Percentiles rank a stretch among this genome's conserved stretches.
Evolutionary conservation across 345 rosid genomes (phyloP).

Genomic region (Ricinus communis): DNA sequence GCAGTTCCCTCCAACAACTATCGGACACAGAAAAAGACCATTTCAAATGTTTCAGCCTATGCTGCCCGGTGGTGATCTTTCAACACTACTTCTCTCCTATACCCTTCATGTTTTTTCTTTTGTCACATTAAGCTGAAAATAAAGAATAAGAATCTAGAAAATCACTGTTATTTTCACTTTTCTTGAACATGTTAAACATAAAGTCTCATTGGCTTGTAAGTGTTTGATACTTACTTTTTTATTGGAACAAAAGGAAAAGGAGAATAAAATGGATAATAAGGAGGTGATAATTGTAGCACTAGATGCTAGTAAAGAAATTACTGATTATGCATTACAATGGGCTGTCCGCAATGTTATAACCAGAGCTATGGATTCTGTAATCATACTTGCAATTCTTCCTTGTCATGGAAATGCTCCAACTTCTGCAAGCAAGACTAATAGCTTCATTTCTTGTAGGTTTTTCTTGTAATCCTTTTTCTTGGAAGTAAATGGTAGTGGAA

Average conservation of each 20-base stretch:
- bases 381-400: conserved; percentile 40
- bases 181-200: conserved; percentile 20
- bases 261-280: conserved; percentile 24
- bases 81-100: not conserved
- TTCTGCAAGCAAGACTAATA: not conserved
- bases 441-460: conserved; percentile 28
- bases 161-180: not conserved
- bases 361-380: conserved; percentile 27
- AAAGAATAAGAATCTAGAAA: not conserved
- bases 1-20: conserved; percentile 26
- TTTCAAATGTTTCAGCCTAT: conserved; percentile 21
- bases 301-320: conserved; percentile 39
- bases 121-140: conserved; percentile 8
- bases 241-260: too few relatives aligned
- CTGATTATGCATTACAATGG: conserved; percentile 40
- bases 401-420: conserved; percentile 3
- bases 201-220: not conserved
- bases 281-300: conserved; percentile 41
- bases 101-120: conserved; percentile 12
- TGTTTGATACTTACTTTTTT: too few relatives aligned
- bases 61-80: conserved; percentile 18
- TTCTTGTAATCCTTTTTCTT: not conserved
- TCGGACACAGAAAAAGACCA: conserved; percentile 15
- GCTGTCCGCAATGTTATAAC: conserved; percentile 25
- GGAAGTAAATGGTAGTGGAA: not conserved